These are phyloP conservation scores for Aspergillus bombycis DNA, from an alignment of 2,329 filamentous ascomycete genomes.

Conservation along the genomic window DNA sequence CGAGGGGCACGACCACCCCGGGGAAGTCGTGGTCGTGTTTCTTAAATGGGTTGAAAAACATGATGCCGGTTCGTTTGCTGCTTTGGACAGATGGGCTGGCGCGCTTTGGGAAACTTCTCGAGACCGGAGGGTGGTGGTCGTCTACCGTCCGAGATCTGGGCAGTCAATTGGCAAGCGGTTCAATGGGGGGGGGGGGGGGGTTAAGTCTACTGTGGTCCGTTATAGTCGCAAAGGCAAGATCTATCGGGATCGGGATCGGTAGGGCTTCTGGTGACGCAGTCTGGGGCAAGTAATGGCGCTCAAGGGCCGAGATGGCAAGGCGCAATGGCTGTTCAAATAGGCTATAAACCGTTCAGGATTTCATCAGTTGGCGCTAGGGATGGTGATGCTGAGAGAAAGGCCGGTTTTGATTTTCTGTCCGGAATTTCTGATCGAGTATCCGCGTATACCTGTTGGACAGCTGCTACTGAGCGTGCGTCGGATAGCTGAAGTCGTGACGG, in stretches of 20 bases:
- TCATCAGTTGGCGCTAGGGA: constrained; percentile 5
- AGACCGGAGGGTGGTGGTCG: not conserved
- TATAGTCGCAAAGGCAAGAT: constrained; percentile 15
- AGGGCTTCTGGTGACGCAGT: not conserved
- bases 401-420: not conserved
- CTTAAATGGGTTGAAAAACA: constrained; percentile 54
- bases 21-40: constrained; percentile 55
- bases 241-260: not conserved
- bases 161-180: constrained; percentile 4
- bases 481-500: constrained; percentile 14
- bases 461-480: constrained; percentile 15
- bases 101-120: constrained; percentile 6
- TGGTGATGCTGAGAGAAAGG: not conserved
- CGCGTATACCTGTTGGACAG: constrained; percentile 3
- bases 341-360: not conserved
- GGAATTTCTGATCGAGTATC: not conserved
- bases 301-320: constrained; percentile 1
- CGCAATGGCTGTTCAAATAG: constrained; percentile 11
- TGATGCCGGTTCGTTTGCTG: constrained; percentile 23
- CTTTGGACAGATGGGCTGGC: constrained; percentile 17
- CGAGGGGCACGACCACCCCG: constrained; percentile 55
- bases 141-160: not conserved
- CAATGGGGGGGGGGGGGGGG: too few species aligned
- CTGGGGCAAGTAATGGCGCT: not conserved
- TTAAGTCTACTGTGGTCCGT: constrained; percentile 15